These are phyloP conservation scores for Beauveria varroae DNA, from an alignment of 2,329 filamentous ascomycete species.

Conservation along the genomic window DNA sequence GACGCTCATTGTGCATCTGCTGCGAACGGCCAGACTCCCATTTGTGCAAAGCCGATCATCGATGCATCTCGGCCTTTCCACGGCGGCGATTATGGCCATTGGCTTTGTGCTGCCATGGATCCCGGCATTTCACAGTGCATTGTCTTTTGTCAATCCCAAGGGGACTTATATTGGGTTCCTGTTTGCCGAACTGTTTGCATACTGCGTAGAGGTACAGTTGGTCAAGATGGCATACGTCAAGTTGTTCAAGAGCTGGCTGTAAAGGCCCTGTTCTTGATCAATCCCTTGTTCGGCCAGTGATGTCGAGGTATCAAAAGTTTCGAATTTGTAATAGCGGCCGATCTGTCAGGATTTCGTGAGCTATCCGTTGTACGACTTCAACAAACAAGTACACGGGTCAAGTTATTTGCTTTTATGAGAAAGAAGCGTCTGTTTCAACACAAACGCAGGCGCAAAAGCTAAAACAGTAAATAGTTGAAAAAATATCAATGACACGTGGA, in stretches of 20 bases:
- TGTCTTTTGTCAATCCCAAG: constrained; percentile 17
- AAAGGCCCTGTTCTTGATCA: neutral
- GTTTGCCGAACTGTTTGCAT: constrained; percentile 18
- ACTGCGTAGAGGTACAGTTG: constrained; percentile 20
- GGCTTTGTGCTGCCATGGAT: constrained; percentile 21
- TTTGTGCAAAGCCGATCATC: constrained; percentile 20
- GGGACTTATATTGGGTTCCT: constrained; percentile 18
- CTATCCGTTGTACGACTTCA: neutral
- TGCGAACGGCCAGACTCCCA: constrained; percentile 21
- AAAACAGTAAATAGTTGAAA: too few species aligned
- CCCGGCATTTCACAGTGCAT: constrained; percentile 16
- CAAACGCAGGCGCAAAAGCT: neutral
- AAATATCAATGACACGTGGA: neutral
- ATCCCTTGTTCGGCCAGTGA: too few species aligned
- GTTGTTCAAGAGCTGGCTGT: constrained; percentile 21
- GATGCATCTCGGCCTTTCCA: constrained; percentile 17
- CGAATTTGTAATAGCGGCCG: neutral
- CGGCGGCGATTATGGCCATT: constrained; percentile 18
- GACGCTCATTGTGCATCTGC: constrained; percentile 22
- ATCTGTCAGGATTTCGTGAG: neutral
- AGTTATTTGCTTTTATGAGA: neutral
- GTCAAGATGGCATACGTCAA: constrained; percentile 21
- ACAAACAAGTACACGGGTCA: neutral
- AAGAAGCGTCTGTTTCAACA: constrained; percentile 4
- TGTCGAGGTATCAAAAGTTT: neutral